These are phyloP conservation scores for Hemileccinum impolitum DNA, from an alignment of 768 basidiomycete genomes.

Conservation along the genomic window DNA sequence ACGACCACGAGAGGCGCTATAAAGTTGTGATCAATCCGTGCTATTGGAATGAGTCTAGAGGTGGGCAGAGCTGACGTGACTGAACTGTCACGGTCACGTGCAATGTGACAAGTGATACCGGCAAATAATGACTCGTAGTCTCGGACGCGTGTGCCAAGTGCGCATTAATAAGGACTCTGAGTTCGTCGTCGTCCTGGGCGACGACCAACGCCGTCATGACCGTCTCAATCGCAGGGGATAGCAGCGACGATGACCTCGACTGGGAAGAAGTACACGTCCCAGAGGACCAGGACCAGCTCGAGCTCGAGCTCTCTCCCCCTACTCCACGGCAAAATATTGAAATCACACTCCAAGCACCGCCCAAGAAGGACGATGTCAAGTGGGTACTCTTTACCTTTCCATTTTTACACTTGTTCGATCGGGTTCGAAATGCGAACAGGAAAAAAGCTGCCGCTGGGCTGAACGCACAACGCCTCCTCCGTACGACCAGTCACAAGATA, in stretches of 20 bases:
- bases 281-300: constrained; percentile 23
- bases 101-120: constrained; percentile 17
- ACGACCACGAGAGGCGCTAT: background rate
- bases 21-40: no score
- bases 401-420: background rate
- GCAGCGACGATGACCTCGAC: constrained; percentile 66
- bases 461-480: constrained; percentile 65
- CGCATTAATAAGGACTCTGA: constrained; percentile 7
- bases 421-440: constrained; percentile 38
- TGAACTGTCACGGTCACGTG: constrained; percentile 11
- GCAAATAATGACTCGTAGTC: no score
- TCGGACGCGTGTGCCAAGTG: no score
- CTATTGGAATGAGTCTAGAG: no score
- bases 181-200: constrained; percentile 1
- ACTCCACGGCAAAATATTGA: constrained; percentile 54
- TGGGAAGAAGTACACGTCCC: constrained; percentile 78
- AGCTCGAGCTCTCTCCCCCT: constrained; percentile 24
- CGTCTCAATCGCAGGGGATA: constrained; percentile 19
- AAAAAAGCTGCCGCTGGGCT: constrained; percentile 40
- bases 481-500: constrained; percentile 84
- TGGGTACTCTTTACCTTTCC: constrained; percentile 32
- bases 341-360: constrained; percentile 60
- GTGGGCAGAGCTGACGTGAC: no score
- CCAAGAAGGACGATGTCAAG: constrained; percentile 42
- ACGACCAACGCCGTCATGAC: constrained; percentile 15